Evolutionary conservation across 768 basidiomycete genomes (phyloP).

Genomic region (Ramaria sp.): DNA sequence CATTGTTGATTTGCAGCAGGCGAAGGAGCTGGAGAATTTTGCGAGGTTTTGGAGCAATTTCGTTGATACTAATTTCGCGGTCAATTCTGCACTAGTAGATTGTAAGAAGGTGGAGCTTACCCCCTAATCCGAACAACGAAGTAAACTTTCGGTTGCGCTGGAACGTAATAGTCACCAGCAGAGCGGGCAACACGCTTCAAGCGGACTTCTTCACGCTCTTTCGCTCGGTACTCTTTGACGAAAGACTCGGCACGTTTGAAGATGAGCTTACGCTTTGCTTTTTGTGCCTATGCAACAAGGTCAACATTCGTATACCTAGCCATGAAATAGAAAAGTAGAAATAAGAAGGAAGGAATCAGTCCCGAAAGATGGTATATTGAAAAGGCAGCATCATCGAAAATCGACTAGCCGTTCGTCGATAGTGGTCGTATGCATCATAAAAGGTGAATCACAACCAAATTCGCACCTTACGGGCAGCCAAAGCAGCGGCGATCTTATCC

Average conservation of each 20-base stretch:
- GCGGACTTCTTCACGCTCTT: slow-evolving; percentile 95
- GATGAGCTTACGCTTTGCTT: slow-evolving; percentile 91
- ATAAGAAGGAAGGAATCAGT: slow-evolving; percentile 38
- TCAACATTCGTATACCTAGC: not conserved
- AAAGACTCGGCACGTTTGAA: slow-evolving; percentile 99
- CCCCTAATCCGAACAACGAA: slow-evolving; percentile 97
- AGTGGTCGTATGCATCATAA: slow-evolving; percentile 76
- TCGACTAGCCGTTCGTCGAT: slow-evolving; percentile 71
- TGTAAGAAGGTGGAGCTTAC: slow-evolving; percentile 36
- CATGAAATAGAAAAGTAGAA: slow-evolving; percentile 13
- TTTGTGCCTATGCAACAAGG: slow-evolving; percentile 48
- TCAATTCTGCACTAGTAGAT: slow-evolving; percentile 7
- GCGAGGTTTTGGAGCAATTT: slow-evolving; percentile 98
- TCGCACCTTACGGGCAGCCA: slow-evolving; percentile 81
- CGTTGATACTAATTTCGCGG: slow-evolving; percentile 76
- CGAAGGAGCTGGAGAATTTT: slow-evolving; percentile 99
- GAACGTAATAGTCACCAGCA: slow-evolving; percentile 94
- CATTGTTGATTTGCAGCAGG: slow-evolving; percentile 99
- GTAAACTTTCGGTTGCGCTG: slow-evolving; percentile 93
- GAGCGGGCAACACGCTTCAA: slow-evolving; percentile 87
- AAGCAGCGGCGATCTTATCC: slow-evolving; percentile 78
- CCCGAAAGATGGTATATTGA: slow-evolving; percentile 95
- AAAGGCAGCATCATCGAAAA: slow-evolving; percentile 54
- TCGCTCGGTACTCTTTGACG: slow-evolving; percentile 88
- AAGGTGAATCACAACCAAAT: not conserved